phyloP scores from a whole-genome alignment of 345 rosid species.

The Citrus trifoliata region DNA sequence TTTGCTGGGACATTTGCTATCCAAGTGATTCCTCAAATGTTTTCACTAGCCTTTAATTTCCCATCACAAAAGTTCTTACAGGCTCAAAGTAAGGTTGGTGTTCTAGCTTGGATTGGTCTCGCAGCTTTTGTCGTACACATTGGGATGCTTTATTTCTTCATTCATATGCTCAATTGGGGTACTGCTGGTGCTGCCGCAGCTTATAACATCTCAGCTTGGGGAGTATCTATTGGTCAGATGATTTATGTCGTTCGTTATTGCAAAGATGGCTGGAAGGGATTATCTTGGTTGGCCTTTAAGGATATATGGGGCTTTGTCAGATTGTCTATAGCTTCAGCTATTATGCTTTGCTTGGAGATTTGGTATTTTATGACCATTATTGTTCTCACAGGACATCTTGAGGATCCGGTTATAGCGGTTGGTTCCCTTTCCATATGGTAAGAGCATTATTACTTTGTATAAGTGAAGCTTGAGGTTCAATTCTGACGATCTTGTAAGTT shows the following conservation, averaged over 20 bases:
- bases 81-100: slow-evolving; percentile 79
- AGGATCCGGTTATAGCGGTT: slow-evolving; percentile 75
- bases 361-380: slow-evolving; percentile 96
- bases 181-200: slow-evolving; percentile 79
- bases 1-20: slow-evolving; percentile 65
- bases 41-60: slow-evolving; percentile 80
- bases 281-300: slow-evolving; percentile 84
- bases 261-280: slow-evolving; percentile 77
- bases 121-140: slow-evolving; percentile 51
- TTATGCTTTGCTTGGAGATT: slow-evolving; percentile 95
- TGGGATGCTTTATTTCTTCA: slow-evolving; percentile 45
- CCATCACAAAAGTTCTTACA: slow-evolving; percentile 87
- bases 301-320: slow-evolving; percentile 76
- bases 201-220: slow-evolving; percentile 74
- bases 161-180: slow-evolving; percentile 69
- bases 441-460: background rate
- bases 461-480: background rate
- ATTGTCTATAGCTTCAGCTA: slow-evolving; percentile 91
- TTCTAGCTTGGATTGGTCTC: slow-evolving; percentile 83
- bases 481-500: background rate
- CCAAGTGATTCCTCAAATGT: slow-evolving; percentile 87
- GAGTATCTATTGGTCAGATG: slow-evolving; percentile 61
- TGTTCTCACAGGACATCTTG: slow-evolving; percentile 93
- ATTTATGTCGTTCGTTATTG: slow-evolving; percentile 84
- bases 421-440: slow-evolving; percentile 96